phyloP scores from a whole-genome alignment of 371 early-diverging fungal genomes.

The Sporodiniella umbellata region DNA sequence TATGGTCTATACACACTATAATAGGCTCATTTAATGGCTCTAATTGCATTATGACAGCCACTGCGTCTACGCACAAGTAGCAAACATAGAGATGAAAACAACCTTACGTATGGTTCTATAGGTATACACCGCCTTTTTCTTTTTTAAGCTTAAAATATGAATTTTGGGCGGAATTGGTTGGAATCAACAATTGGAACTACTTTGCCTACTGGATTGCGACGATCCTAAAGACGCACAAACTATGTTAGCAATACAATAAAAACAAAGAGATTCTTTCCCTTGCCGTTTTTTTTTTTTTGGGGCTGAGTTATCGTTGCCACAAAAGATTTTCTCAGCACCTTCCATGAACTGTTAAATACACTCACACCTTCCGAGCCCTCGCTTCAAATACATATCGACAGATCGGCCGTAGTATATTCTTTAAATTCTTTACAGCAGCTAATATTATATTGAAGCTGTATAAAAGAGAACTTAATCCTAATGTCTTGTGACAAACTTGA shows the following conservation, averaged over 20 bases:
- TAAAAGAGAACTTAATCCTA: constrained; percentile 90
- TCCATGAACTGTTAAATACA: constrained; percentile 63
- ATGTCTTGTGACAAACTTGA: constrained; percentile 91
- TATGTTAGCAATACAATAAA: background rate
- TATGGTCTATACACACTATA: too few relatives aligned
- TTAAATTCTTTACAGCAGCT: constrained; percentile 92
- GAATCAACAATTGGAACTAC: constrained; percentile 59
- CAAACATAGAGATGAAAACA: too few relatives aligned
- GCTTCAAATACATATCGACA: constrained; percentile 73
- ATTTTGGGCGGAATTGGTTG: constrained; percentile 58
- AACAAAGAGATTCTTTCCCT: too few relatives aligned
- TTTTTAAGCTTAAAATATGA: constrained; percentile 50
- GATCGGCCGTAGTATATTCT: constrained; percentile 86
- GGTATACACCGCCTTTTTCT: too few relatives aligned
- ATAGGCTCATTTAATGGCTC: too few relatives aligned
- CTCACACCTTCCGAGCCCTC: constrained; percentile 54
- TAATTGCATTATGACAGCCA: too few relatives aligned
- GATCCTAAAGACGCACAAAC: constrained; percentile 41
- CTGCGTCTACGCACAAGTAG: too few relatives aligned
- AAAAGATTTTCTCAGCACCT: constrained; percentile 60
- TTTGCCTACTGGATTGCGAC: constrained; percentile 52
- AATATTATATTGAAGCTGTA: constrained; percentile 95
- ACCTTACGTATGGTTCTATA: too few relatives aligned
- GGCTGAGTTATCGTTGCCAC: constrained; percentile 63
- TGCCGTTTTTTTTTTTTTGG: too few relatives aligned